Conservation (phyloP, 108 stramenopile species). For the Pseudonitzschia pungens region DNA sequence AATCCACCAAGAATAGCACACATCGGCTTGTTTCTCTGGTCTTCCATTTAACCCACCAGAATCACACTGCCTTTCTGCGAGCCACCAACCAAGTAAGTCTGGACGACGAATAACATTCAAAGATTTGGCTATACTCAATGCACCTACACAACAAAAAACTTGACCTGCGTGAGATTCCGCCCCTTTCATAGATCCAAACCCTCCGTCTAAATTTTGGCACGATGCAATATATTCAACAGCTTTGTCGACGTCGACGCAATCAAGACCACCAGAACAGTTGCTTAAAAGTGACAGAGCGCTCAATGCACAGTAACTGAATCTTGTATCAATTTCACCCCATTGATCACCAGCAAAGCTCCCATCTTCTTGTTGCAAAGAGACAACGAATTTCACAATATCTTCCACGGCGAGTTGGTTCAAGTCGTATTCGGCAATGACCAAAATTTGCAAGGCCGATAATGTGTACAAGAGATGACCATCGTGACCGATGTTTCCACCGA, state of each 20-base stretch:
- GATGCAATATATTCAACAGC: constrained; percentile 78
- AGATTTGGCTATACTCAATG: constrained; percentile 89
- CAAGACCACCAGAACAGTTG: constrained; percentile 22
- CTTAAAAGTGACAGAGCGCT: constrained; percentile 81
- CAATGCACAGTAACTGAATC: constrained; percentile 97
- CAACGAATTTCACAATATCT: constrained; percentile 70
- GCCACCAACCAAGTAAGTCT: constrained; percentile 97
- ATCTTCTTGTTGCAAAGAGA: constrained; percentile 88
- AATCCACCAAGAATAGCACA: constrained; percentile 99
- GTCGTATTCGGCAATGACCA: constrained; percentile 82
- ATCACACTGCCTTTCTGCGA: constrained; percentile 99
- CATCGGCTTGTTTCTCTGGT: constrained; percentile 99
- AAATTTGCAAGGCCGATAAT: constrained; percentile 94
- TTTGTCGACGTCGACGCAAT: constrained; percentile 57
- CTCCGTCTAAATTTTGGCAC: constrained; percentile 97
- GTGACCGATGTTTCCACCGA: constrained; percentile 93
- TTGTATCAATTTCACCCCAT: constrained; percentile 98
- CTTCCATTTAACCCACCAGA: constrained; percentile 96
- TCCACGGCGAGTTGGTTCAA: constrained; percentile 33
- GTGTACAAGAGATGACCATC: constrained; percentile 98
- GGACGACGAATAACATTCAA: constrained; percentile 58
- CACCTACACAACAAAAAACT: constrained; percentile 96
- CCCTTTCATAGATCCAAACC: constrained; percentile 93
- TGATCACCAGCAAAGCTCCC: constrained; percentile 96
- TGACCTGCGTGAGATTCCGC: constrained; percentile 98